Evolutionary conservation across 2,329 filamentous ascomycete genomes (phyloP).

Genomic region (Seiridium cupressi): DNA sequence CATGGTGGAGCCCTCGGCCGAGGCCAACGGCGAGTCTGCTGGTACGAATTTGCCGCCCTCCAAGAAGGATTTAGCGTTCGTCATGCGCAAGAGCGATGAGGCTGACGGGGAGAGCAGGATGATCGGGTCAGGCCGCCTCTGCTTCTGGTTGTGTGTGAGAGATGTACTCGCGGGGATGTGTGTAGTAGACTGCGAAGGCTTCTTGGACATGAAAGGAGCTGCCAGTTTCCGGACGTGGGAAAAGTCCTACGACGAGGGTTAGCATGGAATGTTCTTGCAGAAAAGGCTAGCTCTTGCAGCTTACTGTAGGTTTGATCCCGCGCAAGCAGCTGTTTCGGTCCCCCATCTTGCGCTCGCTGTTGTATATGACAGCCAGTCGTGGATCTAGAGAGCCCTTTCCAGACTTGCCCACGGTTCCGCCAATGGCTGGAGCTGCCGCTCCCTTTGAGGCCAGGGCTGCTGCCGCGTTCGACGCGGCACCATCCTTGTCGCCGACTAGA

Average conservation of each 20-base stretch:
- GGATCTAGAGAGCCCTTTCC: constrained; percentile 74
- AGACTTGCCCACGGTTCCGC: constrained; percentile 46
- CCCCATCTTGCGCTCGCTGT: constrained; percentile 85
- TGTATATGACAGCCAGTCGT: constrained; percentile 82
- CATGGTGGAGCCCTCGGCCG: constrained; percentile 69
- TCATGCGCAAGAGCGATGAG: constrained; percentile 90
- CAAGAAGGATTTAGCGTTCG: constrained; percentile 93
- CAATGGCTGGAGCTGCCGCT: constrained; percentile 36
- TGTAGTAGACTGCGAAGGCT: constrained; percentile 39
- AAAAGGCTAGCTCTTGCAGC: constrained; percentile 25
- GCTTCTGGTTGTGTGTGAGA: constrained; percentile 55
- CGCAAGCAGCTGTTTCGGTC: constrained; percentile 86
- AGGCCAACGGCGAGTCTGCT: constrained; percentile 61
- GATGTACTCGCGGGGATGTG: constrained; percentile 40
- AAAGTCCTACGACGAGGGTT: constrained; percentile 70
- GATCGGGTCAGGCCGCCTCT: constrained; percentile 71
- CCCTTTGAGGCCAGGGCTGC: constrained; percentile 36
- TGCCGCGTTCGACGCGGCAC: constrained; percentile 38
- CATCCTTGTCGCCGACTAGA: constrained; percentile 64
- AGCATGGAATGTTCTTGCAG: neutral
- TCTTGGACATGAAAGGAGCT: constrained; percentile 69
- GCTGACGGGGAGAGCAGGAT: constrained; percentile 96
- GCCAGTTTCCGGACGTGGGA: constrained; percentile 88
- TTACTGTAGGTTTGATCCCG: constrained; percentile 84
- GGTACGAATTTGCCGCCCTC: constrained; percentile 79